Base-by-base conservation (phyloP, 2,329 filamentous ascomycete genomes). In the Hymenoscyphus repandus region DNA sequence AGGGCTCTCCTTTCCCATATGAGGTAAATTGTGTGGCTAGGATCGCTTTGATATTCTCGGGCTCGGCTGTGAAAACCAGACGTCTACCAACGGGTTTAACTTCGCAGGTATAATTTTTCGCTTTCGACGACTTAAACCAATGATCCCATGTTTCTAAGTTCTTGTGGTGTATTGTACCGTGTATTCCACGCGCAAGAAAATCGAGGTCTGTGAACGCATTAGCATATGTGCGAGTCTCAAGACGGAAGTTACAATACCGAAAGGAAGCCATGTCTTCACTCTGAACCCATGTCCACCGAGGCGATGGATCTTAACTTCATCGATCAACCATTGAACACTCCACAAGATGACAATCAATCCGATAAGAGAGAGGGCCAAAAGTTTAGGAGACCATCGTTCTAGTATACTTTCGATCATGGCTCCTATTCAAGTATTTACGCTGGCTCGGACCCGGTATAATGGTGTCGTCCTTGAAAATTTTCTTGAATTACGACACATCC, bases 31-130 rank as follows among this genome's bases (percentile, higher is more conserved):
- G 89, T 1, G 85, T 86, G 0, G 90, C 88, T n/a, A 96, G 74
- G 18, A 96, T 77, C 5, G 91, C 88, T 68, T 96, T 95, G 72
- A 95, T 86, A 65, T 96, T 96, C 63, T 95, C 89, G 0, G 87
- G 86, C 59, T 96, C 90, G 5, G 80, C 79, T 0, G 91, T 96
- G 63, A 93, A 77, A 52, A 95, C 67, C 7, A 54, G 40, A 6
- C 62, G 58, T 5, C 54, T 52, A 13, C 62, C 60, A 13, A 46
- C 60, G 10, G 56, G 57, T 6, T 38, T 32, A 10, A 71, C 66
- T 68, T 92, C 87, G 36, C 76, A 70, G 0, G 87, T 91, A 59
- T 74, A 82, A 31, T 69, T 31, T 18, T 31, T 39, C 13, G 45
- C 51, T n/a, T 69, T 62, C 11, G 63, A 66, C 13, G 68, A 67